Evolutionary conservation across 2,329 filamentous ascomycete genomes (phyloP).

Genomic region (Ceratocystis huliohia): DNA sequence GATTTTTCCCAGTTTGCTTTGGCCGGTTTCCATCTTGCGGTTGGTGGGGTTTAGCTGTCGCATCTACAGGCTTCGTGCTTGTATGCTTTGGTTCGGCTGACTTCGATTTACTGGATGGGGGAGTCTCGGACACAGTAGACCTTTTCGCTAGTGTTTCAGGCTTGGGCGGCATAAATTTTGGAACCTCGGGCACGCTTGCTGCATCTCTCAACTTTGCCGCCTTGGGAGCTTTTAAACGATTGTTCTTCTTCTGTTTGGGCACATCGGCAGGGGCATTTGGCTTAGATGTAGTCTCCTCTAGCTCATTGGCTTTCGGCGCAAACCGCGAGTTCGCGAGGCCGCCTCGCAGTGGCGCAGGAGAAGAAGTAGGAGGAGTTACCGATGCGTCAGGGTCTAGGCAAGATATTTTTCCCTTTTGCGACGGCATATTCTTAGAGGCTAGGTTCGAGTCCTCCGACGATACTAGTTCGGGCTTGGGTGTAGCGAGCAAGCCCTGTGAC

Average conservation of each 20-base stretch:
- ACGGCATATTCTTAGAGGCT: neutral
- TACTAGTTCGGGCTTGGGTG: neutral
- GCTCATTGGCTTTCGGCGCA: slow-evolving; percentile 20
- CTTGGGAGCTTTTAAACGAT: slow-evolving; percentile 15
- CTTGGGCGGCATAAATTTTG: neutral
- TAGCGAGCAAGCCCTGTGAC: neutral
- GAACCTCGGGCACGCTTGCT: slow-evolving; percentile 16
- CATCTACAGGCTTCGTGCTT: neutral
- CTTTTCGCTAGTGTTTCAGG: neutral
- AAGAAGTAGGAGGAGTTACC: slow-evolving; percentile 16
- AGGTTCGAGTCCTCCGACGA: neutral
- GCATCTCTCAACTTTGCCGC: slow-evolving; percentile 3
- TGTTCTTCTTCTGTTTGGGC: slow-evolving; percentile 14
- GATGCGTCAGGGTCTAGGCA: neutral
- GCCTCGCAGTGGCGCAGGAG: slow-evolving; percentile 8
- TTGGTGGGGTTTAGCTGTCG: neutral
- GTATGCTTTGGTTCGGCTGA: neutral
- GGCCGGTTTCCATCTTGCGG: neutral
- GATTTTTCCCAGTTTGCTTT: neutral
- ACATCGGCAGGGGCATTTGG: slow-evolving; percentile 20
- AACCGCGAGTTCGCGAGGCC: slow-evolving; percentile 18
- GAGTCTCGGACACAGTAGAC: neutral
- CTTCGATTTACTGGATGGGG: neutral
- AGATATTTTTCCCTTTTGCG: neutral
- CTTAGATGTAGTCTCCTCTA: slow-evolving; percentile 16